Base-by-base conservation (phyloP, 73 alveolate species). In the Uronychia setigera region DNA sequence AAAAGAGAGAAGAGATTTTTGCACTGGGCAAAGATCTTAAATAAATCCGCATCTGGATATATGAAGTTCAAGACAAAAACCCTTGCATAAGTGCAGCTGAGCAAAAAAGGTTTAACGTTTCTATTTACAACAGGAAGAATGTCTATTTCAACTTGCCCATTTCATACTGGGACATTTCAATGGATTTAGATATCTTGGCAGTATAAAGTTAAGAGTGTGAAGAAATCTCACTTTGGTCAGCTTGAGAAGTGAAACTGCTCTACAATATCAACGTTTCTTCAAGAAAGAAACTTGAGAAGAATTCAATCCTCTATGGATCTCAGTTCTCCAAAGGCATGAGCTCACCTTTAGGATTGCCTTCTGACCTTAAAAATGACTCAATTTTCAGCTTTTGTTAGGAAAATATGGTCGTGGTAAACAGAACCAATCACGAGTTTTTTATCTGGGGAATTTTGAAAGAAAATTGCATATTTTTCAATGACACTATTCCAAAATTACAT, bases 1-100 rank as follows among this genome's bases (percentile, higher is more conserved):
- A 85, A 58, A 85, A 85, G 31, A 75, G 86, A 31, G 92, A 85
- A 32, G 92, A 85, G 35, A 78, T 85, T 0, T 78, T 78, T 31
- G 67, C 87, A 1, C 32, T 85, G 0, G 29, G 87, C 27, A 85
- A 85, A 58, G 92, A 85, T 57, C 29, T 26, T 31, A 78, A 78
- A 58, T 33, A 33, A 35, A 79, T 85, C 1, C 59, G 92, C 31
- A 78, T 78, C 14, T 78, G 74, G 78, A 59, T 32, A 1, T 85
- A 85, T 58, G 92, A 85, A 11, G 81, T 78, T 28, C 13, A 1
- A 5, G 87, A 78, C 34, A 85, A 78, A 58, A 26, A 77, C 0
- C 91, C 85, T 0, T 35, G 59, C n/a, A 14, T 13, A 26, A 9
- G 14, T 13, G 13, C 5, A 5, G 32, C 26, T 30, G 34, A 67